Evolutionary conservation across 1,284 basidiomycete genomes (phyloP), one percentile per base, ranked within the genome.

Genomic region (Rhodotorula sp.): DNA sequence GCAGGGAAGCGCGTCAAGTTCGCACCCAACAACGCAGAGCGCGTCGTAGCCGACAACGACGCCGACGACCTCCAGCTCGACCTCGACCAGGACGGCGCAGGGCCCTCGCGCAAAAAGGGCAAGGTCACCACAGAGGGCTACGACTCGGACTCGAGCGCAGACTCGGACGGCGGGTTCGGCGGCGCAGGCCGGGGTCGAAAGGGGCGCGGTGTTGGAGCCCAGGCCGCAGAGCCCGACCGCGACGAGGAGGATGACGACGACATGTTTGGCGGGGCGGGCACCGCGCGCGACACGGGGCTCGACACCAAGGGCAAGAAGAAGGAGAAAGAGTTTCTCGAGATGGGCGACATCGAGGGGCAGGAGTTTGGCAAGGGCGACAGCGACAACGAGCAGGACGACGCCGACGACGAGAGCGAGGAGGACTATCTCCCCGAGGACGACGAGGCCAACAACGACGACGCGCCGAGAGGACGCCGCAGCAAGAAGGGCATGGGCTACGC

Each of bases 301-400:
- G 66, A 66, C 46, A 84, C 82, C 79, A 88, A 88, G 84, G 88
- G 88, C 82, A 88, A 90, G 81, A 86, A 89, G 69, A 87, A 73
- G 46, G 66, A 64, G n/a, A 79, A 79, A 56, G 79, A 88, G 79
- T 96, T 87, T 80, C 84, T 97, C 81, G 86, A 90, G 66, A 83
- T 99, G 22, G 92, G 91, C 1, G 96, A 99, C 80, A 94, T 99
- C 77, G 94, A 97, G 82, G 93, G 94, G 0, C 93, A 99, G 83
- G 91, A 94, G 80, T 92, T 97, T 79, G 65, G 62, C 39, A 78
- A 74, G 15, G 74, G 69, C 17, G 64, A 58, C 17, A 64, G 71
- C 7, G 72, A 75, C 22, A 74, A 79, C 7, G 74, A 75, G n/a
- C 77, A 76, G 25, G 69, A 63, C 50, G 71, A 72, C 9, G 77